Percentiles rank a stretch among this genome's conserved stretches.
phyloP scores from a whole-genome alignment of 768 basidiomycete species.

The Russula emetica region DNA sequence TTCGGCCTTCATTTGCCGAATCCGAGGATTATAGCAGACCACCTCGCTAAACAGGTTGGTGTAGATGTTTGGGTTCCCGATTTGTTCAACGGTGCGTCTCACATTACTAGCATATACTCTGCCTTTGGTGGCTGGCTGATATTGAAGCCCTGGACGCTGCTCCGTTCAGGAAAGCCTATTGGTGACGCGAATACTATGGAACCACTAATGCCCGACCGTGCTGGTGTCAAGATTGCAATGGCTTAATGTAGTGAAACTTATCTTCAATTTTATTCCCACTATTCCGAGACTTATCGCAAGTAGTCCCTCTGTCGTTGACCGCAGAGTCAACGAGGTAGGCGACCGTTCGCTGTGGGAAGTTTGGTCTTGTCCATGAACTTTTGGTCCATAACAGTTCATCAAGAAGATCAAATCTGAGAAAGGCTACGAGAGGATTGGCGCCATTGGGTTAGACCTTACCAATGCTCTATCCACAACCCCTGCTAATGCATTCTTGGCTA shows the following conservation, averaged over 20 bases:
- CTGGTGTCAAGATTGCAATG: constrained; percentile 30
- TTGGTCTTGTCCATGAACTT: not conserved
- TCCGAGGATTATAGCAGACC: constrained; percentile 54
- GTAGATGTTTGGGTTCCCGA: constrained; percentile 67
- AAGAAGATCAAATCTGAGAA: constrained; percentile 38
- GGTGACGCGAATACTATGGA: constrained; percentile 32
- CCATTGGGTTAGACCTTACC: constrained; percentile 38
- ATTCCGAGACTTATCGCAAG: constrained; percentile 27
- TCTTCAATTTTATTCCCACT: constrained; percentile 28
- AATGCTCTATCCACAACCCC: not conserved
- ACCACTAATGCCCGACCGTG: constrained; percentile 33
- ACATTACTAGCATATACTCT: not conserved
- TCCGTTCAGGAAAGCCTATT: constrained; percentile 32
- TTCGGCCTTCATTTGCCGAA: constrained; percentile 54
- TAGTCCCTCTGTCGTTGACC: constrained; percentile 33
- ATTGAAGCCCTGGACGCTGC: not conserved
- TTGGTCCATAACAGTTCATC: constrained; percentile 34
- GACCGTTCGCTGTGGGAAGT: not conserved
- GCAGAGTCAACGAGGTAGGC: constrained; percentile 31
- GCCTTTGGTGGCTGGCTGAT: not conserved
- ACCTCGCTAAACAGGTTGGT: constrained; percentile 42
- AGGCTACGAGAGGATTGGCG: constrained; percentile 41
- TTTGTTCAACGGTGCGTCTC: constrained; percentile 47
- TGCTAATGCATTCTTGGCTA: constrained; percentile 24
- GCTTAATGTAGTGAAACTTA: constrained; percentile 27